A percentile compares a stretch with the other conserved stretches of the same genome.
phyloP scores from a whole-genome alignment of 495 filamentous ascomycete species.

The Aspergillus carlsbadensis region DNA sequence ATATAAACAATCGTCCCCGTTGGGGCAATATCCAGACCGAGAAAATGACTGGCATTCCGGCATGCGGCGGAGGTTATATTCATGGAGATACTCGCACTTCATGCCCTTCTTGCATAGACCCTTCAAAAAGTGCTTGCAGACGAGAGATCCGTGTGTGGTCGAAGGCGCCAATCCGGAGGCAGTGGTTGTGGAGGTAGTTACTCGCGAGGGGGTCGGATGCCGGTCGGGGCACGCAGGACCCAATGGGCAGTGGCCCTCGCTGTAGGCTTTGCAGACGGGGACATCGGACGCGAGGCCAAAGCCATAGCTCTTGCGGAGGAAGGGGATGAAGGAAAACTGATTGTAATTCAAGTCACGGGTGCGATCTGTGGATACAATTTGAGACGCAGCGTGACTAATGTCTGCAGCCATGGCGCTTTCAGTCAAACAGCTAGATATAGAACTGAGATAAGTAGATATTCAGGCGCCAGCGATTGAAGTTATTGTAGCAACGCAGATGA shows the following conservation, averaged over 20 bases:
- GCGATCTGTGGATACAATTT: slow-evolving; percentile 37
- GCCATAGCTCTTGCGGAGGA: slow-evolving; percentile 71
- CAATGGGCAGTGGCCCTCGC: slow-evolving; percentile 74
- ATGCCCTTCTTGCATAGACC: slow-evolving; percentile 97
- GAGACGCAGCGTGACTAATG: slow-evolving; percentile 31
- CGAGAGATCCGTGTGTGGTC: slow-evolving; percentile 60
- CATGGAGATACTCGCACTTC: slow-evolving; percentile 93
- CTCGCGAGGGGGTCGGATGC: slow-evolving; percentile 50
- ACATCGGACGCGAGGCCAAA: slow-evolving; percentile 73
- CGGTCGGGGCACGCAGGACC: slow-evolving; percentile 72
- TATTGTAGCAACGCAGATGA: no score
- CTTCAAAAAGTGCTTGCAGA: slow-evolving; percentile 99
- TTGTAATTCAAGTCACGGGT: slow-evolving; percentile 56
- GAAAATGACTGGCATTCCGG: slow-evolving; percentile 93
- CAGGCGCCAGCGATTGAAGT: no score
- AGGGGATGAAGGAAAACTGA: slow-evolving; percentile 70
- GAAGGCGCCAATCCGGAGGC: slow-evolving; percentile 52
- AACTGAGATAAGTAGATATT: neutral
- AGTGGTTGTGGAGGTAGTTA: slow-evolving; percentile 51
- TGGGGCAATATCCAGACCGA: slow-evolving; percentile 87
- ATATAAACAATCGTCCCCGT: slow-evolving; percentile 96
- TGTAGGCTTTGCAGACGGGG: slow-evolving; percentile 77
- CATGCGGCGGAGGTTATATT: slow-evolving; percentile 97
- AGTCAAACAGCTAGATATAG: neutral
- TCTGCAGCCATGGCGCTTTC: slow-evolving; percentile 39